phyloP scores from a whole-genome alignment of 257 asterid species.

The Solanum habrochaites region DNA sequence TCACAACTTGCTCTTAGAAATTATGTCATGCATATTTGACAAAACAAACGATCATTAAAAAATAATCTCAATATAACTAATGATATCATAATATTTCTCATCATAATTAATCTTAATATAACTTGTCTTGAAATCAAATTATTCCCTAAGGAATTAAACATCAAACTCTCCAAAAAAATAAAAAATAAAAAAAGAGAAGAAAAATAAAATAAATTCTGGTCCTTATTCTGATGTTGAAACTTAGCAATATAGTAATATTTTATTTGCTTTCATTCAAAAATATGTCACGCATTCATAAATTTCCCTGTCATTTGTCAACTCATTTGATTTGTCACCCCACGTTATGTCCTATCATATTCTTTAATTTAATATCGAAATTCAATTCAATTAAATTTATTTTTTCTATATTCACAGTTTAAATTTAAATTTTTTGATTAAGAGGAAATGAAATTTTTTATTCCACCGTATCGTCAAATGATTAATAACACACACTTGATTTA shows the following conservation, averaged over 20 bases:
- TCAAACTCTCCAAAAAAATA: background rate
- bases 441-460: rapidly evolving
- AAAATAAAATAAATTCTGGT: background rate
- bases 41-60: too few species aligned
- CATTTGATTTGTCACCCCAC: background rate
- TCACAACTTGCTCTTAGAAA: too few species aligned
- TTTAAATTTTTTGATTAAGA: background rate
- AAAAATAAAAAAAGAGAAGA: background rate
- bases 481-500: background rate
- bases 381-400: background rate
- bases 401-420: background rate
- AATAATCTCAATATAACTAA: too few species aligned
- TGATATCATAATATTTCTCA: too few species aligned
- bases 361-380: background rate
- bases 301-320: background rate
- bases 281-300: background rate
- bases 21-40: too few species aligned
- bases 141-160: background rate
- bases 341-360: background rate
- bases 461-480: background rate
- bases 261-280: background rate
- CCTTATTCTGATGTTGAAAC: background rate
- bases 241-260: too few species aligned
- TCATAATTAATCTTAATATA: too few species aligned
- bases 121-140: too few species aligned